Base-by-base conservation (phyloP, 768 basidiomycete genomes). In the Podaxis sp. region DNA sequence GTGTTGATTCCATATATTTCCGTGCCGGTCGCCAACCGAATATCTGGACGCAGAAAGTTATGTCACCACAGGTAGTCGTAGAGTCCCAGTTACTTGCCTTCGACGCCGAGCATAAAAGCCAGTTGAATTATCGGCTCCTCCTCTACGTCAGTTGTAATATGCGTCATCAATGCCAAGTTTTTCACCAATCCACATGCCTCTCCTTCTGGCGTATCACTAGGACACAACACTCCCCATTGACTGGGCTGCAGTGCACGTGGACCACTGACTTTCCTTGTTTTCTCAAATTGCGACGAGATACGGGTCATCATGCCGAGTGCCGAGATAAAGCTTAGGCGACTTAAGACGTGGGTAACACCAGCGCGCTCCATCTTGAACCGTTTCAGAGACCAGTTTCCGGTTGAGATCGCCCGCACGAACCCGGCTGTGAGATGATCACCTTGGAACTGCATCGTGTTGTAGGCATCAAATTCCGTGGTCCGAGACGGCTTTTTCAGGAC, bases 221-320 rank as follows among this genome's bases (percentile, higher is more conserved):
- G 94, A 77, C 97, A 99, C 19, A 98, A 80, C 80, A 99, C 93
- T 40, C 97, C 97, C 97, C 97, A 99, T 76, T 99, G 97, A 82
- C 90, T 93, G 4, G 97, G 96, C 72, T 99, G 97, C 64, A 99
- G 75, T 22, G 96, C 96, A 69, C 97, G 86, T 33, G 97, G 97
- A 46, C 97, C 97, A 67, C 94, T 96, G 63, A 99, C 97, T 74
- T 99, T 99, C 63, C 97, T 81, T 22, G 97, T 98, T 83, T 99
- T 99, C 76, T 99, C 97, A 72, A 99, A 99, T 76, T 99, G 97
- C 22, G 94, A 96, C 11, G 93, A 91, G 66, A 99, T 99, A 24
- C 97, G 89, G 8, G 97, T 99, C 97, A 99, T 99, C 97, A 98
- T 99, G 15, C 97, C 97, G 15, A 99, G 82, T 0, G 97, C 97